Evolutionary conservation across 306 rosid species (phyloP).

Genomic region (Quercus glauca): DNA sequence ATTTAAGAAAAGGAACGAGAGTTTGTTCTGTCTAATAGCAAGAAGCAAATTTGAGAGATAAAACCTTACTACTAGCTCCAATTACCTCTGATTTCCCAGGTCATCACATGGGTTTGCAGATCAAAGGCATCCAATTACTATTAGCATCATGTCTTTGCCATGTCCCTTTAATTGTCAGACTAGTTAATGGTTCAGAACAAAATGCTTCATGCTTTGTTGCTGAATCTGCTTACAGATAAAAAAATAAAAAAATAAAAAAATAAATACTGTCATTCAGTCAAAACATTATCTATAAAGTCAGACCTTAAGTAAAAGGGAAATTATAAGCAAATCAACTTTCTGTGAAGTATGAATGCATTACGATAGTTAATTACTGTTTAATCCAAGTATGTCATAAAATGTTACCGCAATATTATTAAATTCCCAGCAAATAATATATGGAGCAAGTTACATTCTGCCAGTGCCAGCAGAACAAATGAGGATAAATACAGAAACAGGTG

Average conservation of each 20-base stretch:
- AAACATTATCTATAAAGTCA: neutral
- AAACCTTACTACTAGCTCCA: constrained; percentile 10
- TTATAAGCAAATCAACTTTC: neutral
- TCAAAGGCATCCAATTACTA: constrained; percentile 11
- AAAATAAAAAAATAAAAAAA: neutral
- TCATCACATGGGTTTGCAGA: constrained; percentile 18
- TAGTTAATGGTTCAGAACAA: neutral
- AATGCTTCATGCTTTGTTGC: constrained; percentile 11
- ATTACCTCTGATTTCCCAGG: neutral
- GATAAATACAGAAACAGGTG: neutral
- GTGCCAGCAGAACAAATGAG: neutral
- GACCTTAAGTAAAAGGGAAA: neutral
- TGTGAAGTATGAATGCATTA: neutral
- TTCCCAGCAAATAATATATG: neutral
- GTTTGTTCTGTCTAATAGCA: constrained; percentile 21
- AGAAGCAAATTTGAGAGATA: constrained; percentile 5
- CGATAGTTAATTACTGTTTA: neutral
- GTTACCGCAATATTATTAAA: neutral
- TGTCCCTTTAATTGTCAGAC: constrained; percentile 14
- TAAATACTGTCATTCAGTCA: constrained; percentile 8
- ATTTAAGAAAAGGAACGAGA: constrained; percentile 5
- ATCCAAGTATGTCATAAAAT: neutral
- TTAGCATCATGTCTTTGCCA: constrained; percentile 10
- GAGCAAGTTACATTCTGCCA: neutral
- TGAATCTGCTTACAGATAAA: constrained; percentile 29